Evolutionary conservation across 768 basidiomycete species (phyloP).

Genomic region (Trametes meyenii): DNA sequence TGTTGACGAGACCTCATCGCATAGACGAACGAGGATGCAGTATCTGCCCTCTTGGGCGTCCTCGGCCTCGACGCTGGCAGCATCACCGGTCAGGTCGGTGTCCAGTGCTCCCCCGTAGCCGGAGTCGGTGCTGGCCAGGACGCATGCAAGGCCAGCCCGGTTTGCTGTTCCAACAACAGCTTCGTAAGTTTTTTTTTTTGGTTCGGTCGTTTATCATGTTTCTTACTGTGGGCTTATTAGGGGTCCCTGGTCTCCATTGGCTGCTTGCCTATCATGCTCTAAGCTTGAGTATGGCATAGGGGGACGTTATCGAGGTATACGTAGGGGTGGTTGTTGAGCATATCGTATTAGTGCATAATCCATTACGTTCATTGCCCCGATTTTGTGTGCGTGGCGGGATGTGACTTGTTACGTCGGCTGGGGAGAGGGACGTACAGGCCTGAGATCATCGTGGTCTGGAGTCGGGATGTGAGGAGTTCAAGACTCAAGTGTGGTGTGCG

Average conservation of each 20-base stretch:
- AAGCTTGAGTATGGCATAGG: no score
- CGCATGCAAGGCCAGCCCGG: conserved; percentile 20
- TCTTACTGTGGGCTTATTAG: not conserved
- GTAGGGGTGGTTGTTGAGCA: no score
- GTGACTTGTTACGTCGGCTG: no score
- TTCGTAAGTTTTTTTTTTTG: conserved; percentile 29
- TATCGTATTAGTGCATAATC: not conserved
- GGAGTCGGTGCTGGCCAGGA: conserved; percentile 23
- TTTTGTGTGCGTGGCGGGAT: no score
- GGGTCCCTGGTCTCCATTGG: conserved; percentile 23
- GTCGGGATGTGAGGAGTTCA: no score
- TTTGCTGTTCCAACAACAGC: conserved; percentile 33
- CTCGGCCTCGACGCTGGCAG: conserved; percentile 25
- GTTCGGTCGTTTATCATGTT: no score
- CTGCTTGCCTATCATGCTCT: conserved; percentile 22
- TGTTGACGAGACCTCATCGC: not conserved
- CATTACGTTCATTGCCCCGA: not conserved
- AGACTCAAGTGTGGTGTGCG: no score
- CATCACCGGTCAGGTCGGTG: conserved; percentile 27
- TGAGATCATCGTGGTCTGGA: no score
- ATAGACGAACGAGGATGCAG: conserved; percentile 12
- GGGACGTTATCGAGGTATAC: no score
- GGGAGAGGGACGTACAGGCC: no score
- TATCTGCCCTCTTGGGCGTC: conserved; percentile 24
- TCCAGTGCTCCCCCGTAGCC: conserved; percentile 29